Base-by-base conservation (phyloP, 495 filamentous ascomycete genomes). In the Usnea hakonensis region DNA sequence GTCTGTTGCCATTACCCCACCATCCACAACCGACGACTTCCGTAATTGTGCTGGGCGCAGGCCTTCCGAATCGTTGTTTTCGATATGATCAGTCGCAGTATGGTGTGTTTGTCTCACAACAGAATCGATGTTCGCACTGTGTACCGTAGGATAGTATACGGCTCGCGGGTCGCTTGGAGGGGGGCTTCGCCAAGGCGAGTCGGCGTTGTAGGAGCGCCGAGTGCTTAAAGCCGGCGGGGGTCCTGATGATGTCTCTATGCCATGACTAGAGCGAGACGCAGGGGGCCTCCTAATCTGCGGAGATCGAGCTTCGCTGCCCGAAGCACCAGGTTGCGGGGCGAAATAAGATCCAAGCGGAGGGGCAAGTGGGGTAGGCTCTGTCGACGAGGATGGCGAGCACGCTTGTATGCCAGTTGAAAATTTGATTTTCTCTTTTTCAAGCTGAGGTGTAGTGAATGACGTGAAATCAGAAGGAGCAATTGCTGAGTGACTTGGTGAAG, bases 191-290 rank as follows among this genome's bases (percentile, higher is more conserved):
- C 61, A 57, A 10, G 62, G 62, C 50, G 52, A 55, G 23, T 71
- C 67, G n/a, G 65, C 58, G 54, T 50, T 67, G 28, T 73, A 74
- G 32, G 73, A 71, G 57, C 75, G 72, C 57, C 75, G 76, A 13
- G 77, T 79, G 57, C 73, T 75, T 58, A 78, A 70, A 2, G 77
- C 71, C 21, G 75, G 77, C 23, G 78, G 78, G 26, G 78, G 78
- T 21, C 78, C 77, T 35, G 65, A 66, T 44, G 70, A 68, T 30
- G 70, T 78, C 65, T 76, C 74, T 69, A 78, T 73, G 19, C 75
- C 73, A 70, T 77, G 67, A 40, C 74, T 75, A 55, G 72, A 74
- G 55, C 74, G 71, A 35, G 76, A 78, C 23, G 76, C 75, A 32
- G 77, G 77, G 28, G 75, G 67, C 60, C 71, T 57, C 65, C 68